These are phyloP conservation scores for Linum lewisii DNA, from an alignment of 345 rosid genomes.

Conservation along the genomic window DNA sequence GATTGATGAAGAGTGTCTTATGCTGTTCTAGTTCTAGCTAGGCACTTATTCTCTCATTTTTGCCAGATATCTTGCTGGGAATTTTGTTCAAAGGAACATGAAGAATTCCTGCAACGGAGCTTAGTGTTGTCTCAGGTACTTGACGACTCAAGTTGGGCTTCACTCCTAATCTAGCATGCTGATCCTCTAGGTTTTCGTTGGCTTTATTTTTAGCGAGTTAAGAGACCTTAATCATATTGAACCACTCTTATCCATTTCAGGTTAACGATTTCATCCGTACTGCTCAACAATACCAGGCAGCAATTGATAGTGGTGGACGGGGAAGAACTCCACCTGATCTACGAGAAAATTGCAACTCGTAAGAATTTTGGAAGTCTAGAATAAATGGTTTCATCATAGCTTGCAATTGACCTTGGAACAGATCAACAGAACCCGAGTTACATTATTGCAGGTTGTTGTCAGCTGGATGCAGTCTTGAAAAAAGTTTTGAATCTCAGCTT, in stretches of 20 bases:
- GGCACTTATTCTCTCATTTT: neutral
- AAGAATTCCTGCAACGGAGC: neutral
- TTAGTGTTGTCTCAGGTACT: neutral
- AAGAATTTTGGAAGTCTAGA: neutral
- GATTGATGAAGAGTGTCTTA: neutral
- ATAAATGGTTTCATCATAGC: neutral
- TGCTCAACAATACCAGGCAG: neutral
- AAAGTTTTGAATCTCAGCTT: conserved; percentile 1
- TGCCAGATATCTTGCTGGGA: conserved; percentile 2
- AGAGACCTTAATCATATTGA: neutral
- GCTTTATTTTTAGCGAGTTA: neutral
- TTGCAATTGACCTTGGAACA: neutral
- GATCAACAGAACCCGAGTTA: neutral
- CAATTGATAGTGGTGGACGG: neutral
- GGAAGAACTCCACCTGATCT: neutral
- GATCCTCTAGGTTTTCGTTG: neutral
- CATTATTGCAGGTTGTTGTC: conserved; percentile 13
- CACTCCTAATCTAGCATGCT: neutral
- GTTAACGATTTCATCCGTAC: neutral
- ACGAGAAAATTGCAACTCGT: neutral
- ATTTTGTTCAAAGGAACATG: neutral
- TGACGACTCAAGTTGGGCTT: neutral
- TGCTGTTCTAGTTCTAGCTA: too few relatives aligned
- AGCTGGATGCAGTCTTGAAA: conserved; percentile 12
- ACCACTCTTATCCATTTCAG: neutral